Evolutionary conservation across 139 green algal genomes (phyloP).

Genomic region (Ettlia oleoabundans): DNA sequence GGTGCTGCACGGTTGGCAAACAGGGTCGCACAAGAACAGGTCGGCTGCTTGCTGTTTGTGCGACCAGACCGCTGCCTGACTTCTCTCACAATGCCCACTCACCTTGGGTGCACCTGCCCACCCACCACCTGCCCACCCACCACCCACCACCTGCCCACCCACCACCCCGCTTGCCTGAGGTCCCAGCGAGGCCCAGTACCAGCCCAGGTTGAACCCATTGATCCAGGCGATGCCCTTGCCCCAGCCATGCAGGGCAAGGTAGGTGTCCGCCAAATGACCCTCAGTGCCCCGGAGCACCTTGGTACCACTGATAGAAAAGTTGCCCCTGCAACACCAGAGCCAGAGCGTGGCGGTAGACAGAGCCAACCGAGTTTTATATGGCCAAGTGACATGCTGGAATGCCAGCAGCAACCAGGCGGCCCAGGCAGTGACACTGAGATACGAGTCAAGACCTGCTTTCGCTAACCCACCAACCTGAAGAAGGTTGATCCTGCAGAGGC

Average conservation of each 20-base stretch:
- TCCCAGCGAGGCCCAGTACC: constrained; percentile 39
- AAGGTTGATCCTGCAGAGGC: constrained; percentile 3
- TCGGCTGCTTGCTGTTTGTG: too few relatives aligned
- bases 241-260: constrained; percentile 50
- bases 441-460: neutral
- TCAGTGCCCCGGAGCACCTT: neutral
- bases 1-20: too few relatives aligned
- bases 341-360: neutral
- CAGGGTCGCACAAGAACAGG: too few relatives aligned
- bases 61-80: too few relatives aligned
- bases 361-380: neutral
- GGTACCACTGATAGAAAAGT: neutral
- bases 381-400: too few relatives aligned
- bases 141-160: too few relatives aligned
- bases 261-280: constrained; percentile 54
- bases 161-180: neutral
- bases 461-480: constrained; percentile 20
- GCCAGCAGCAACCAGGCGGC: too few relatives aligned
- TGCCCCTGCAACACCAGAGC: constrained; percentile 1
- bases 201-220: constrained; percentile 69
- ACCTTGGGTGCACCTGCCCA: too few relatives aligned
- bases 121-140: too few relatives aligned
- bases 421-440: too few relatives aligned
- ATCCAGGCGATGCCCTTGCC: constrained; percentile 61
- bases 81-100: too few relatives aligned